Evolutionary conservation across 2,329 filamentous ascomycete genomes (phyloP).

Genomic region (Diaporthe sp.): DNA sequence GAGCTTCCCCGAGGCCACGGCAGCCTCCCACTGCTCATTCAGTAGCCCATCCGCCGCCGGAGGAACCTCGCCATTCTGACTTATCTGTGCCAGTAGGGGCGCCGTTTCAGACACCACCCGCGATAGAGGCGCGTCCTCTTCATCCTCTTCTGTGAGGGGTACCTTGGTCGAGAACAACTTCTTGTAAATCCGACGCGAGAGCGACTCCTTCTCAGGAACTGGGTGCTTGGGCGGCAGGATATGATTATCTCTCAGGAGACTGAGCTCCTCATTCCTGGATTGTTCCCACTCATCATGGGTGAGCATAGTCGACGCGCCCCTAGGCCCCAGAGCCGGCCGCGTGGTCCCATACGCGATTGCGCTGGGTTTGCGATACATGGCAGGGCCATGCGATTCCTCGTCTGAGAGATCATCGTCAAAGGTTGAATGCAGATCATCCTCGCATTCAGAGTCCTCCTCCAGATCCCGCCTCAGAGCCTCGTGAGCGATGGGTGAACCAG

Average conservation of each 20-base stretch:
- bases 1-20: slow-evolving; percentile 83
- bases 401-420: slow-evolving; percentile 48
- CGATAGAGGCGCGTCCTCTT: slow-evolving; percentile 64
- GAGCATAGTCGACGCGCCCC: slow-evolving; percentile 60
- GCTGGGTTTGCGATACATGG: slow-evolving; percentile 80
- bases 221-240: slow-evolving; percentile 72
- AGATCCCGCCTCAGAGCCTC: slow-evolving; percentile 76
- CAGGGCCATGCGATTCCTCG: slow-evolving; percentile 55
- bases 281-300: slow-evolving; percentile 68
- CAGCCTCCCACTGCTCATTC: slow-evolving; percentile 85
- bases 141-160: slow-evolving; percentile 53
- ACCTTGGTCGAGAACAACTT: slow-evolving; percentile 69
- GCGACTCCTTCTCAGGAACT: slow-evolving; percentile 48
- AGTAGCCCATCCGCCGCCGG: slow-evolving; percentile 68
- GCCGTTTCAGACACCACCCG: slow-evolving; percentile 66
- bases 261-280: slow-evolving; percentile 69
- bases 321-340: slow-evolving; percentile 76
- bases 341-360: slow-evolving; percentile 80
- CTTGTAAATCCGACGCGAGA: slow-evolving; percentile 55
- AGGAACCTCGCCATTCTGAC: slow-evolving; percentile 50
- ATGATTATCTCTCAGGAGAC: slow-evolving; percentile 74
- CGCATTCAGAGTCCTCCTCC: slow-evolving; percentile 72
- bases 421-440: slow-evolving; percentile 48
- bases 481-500: slow-evolving; percentile 75
- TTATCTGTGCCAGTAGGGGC: slow-evolving; percentile 50